These are phyloP conservation scores for Cymbopogon citratus DNA, from an alignment of 176 grass and related monocot species.

Conservation along the genomic window DNA sequence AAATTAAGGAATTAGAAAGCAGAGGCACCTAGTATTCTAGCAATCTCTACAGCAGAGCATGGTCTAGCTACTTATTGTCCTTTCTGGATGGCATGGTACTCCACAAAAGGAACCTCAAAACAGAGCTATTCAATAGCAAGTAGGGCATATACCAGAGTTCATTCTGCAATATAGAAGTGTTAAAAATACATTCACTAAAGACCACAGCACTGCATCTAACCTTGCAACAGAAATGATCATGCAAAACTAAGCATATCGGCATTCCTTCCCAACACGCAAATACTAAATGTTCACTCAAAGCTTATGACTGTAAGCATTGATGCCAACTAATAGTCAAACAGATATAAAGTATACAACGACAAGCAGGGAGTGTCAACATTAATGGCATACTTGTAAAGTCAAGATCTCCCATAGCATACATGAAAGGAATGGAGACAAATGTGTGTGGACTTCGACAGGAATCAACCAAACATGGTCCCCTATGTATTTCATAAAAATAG, in stretches of 20 bases:
- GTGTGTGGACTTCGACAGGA: too few species aligned
- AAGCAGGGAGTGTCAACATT: neutral
- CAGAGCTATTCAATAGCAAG: neutral
- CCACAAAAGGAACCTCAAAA: slow-evolving; percentile 24
- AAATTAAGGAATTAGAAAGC: neutral
- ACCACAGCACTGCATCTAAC: neutral
- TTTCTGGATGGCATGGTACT: slow-evolving; percentile 14
- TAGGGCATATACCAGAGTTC: too few species aligned
- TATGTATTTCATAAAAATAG: neutral
- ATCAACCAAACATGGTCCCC: neutral
- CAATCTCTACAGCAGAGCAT: neutral
- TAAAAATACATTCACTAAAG: neutral
- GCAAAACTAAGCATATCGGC: neutral
- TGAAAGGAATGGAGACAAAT: too few species aligned
- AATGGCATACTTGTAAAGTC: neutral
- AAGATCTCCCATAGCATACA: neutral
- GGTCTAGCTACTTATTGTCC: neutral
- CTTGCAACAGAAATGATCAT: neutral
- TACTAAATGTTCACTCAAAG: slow-evolving; percentile 16
- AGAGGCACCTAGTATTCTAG: neutral
- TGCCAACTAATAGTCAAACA: neutral
- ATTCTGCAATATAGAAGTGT: too few species aligned
- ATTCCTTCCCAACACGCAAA: slow-evolving; percentile 7
- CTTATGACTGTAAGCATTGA: neutral
- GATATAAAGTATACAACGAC: neutral